Evolutionary conservation across 345 rosid species (phyloP).

Genomic region (Orychophragmus violaceus): DNA sequence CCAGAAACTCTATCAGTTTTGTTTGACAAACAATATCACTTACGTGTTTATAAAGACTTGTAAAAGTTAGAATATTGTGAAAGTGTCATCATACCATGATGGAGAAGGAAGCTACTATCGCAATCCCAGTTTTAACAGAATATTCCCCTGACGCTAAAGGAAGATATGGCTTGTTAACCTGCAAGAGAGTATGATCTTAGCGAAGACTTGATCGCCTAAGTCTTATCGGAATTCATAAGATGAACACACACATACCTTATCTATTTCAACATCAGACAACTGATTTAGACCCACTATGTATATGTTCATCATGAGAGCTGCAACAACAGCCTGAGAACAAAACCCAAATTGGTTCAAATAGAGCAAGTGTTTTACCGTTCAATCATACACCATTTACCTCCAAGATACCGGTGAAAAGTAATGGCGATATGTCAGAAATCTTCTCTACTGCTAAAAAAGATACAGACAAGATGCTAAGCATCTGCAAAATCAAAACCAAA

Average conservation of each 20-base stretch:
- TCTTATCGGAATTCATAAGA: not conserved
- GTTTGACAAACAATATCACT: not conserved
- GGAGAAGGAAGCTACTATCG: slow-evolving; percentile 58
- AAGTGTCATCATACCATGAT: slow-evolving; percentile 52
- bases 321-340: slow-evolving; percentile 69
- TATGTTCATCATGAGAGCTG: slow-evolving; percentile 92
- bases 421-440: slow-evolving; percentile 66
- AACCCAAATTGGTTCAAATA: not conserved
- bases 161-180: slow-evolving; percentile 97
- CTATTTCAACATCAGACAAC: slow-evolving; percentile 82
- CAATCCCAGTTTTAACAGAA: slow-evolving; percentile 53
- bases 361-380: not conserved
- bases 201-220: not conserved
- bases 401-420: slow-evolving; percentile 60
- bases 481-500: slow-evolving; percentile 36
- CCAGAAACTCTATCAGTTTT: slow-evolving; percentile 63
- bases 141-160: slow-evolving; percentile 95
- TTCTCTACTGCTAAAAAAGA: slow-evolving; percentile 84
- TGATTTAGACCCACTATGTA: slow-evolving; percentile 92
- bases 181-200: slow-evolving; percentile 14
- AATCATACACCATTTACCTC: slow-evolving; percentile 44
- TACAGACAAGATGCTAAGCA: slow-evolving; percentile 85
- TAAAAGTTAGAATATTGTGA: not conserved
- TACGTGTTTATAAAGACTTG: not conserved
- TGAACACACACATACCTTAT: slow-evolving; percentile 50